Conservation (phyloP, 495 filamentous ascomycete genomes). For the Pyronema omphalodes region DNA sequence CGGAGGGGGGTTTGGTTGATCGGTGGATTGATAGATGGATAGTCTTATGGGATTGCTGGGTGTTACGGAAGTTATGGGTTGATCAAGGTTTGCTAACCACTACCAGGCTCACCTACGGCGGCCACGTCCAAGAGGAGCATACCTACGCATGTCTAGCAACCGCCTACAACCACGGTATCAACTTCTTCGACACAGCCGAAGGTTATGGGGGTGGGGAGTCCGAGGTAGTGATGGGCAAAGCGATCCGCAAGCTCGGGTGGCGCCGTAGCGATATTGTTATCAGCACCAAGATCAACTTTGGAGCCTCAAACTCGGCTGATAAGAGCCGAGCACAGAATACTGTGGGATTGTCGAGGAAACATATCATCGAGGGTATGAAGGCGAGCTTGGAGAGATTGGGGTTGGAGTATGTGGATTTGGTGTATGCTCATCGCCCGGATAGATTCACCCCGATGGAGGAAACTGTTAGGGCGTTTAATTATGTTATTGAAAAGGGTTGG, state of each 20-base stretch:
- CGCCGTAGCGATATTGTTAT: conserved; percentile 68
- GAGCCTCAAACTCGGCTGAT: conserved; percentile 44
- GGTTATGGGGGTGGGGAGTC: conserved; percentile 35
- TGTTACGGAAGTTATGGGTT: neutral
- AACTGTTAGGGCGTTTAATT: conserved; percentile 67
- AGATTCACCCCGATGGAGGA: conserved; percentile 73
- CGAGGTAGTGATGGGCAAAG: conserved; percentile 40
- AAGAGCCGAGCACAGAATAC: conserved; percentile 28
- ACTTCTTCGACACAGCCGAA: conserved; percentile 41
- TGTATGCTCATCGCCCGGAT: conserved; percentile 76
- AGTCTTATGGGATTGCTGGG: neutral
- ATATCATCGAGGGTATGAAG: conserved; percentile 54
- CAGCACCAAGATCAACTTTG: conserved; percentile 73
- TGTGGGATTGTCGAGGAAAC: conserved; percentile 61
- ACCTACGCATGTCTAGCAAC: conserved; percentile 52
- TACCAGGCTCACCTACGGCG: conserved; percentile 46
- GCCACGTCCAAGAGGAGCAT: conserved; percentile 49
- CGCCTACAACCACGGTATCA: conserved; percentile 57
- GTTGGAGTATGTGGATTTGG: conserved; percentile 58
- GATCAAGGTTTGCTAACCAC: conserved; percentile 3
- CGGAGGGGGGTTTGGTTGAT: no score
- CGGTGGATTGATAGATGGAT: no score
- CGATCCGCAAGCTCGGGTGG: conserved; percentile 45
- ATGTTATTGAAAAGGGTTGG: conserved; percentile 56
- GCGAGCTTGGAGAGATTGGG: conserved; percentile 49